phyloP scores from a whole-genome alignment of 768 basidiomycete genomes.

The Harrya chromipes region DNA sequence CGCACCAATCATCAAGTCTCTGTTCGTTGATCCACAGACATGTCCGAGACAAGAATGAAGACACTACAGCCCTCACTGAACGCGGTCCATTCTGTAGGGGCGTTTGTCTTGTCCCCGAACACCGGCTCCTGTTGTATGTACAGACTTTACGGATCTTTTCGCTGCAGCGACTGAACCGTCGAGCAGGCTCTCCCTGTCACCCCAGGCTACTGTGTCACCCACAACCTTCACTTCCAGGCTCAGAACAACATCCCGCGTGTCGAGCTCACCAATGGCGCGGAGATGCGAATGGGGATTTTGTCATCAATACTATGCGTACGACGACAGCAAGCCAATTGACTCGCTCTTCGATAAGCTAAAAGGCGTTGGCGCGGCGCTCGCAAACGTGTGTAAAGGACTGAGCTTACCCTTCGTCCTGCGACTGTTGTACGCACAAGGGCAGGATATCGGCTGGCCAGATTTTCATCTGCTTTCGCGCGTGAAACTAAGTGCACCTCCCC shows the following conservation, averaged over 20 bases:
- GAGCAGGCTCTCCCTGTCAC: constrained; percentile 39
- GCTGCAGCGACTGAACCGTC: not conserved
- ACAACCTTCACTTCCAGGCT: constrained; percentile 29
- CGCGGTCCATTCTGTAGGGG: not conserved
- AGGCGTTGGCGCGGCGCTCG: not conserved
- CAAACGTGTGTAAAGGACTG: not conserved
- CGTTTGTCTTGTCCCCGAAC: not conserved
- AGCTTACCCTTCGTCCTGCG: not conserved
- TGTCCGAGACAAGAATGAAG: not conserved
- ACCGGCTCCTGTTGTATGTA: constrained; percentile 6
- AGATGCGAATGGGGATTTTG: constrained; percentile 31
- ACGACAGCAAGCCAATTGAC: not conserved
- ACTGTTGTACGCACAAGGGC: not conserved
- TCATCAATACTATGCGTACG: constrained; percentile 28
- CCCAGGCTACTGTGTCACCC: constrained; percentile 43
- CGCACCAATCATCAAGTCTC: too few relatives aligned
- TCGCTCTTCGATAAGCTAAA: not conserved
- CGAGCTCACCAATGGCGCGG: constrained; percentile 22
- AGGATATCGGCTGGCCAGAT: not conserved
- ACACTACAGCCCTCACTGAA: not conserved
- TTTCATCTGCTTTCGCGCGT: not conserved
- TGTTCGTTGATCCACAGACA: not conserved
- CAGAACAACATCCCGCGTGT: not conserved
- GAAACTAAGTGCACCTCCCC: not conserved
- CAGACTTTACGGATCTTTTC: constrained; percentile 33